Conservation (phyloP, 1,139 yeast species). For the Yamadazyma triangularis region DNA sequence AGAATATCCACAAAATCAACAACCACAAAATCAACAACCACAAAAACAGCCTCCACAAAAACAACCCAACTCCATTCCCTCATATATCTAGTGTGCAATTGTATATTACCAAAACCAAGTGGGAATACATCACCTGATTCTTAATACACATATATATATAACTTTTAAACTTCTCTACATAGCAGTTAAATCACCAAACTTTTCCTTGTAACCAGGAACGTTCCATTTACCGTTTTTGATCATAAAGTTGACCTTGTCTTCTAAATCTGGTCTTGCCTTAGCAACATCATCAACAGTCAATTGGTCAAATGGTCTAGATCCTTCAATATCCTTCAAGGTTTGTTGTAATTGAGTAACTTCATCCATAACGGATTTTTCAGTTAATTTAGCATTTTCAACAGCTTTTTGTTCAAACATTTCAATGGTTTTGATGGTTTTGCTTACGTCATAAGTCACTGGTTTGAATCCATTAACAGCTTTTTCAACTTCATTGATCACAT, state of each 20-base stretch:
- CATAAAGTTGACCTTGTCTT: constrained; percentile 92
- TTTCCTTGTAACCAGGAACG: constrained; percentile 97
- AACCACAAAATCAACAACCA: too few relatives aligned
- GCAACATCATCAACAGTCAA: constrained; percentile 93
- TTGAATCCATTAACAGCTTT: constrained; percentile 67
- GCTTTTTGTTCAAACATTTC: constrained; percentile 95
- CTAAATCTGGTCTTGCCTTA: constrained; percentile 95
- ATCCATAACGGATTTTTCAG: constrained; percentile 82
- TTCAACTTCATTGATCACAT: constrained; percentile 79
- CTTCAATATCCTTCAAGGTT: constrained; percentile 89
- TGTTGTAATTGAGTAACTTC: constrained; percentile 83
- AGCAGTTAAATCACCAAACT: constrained; percentile 92
- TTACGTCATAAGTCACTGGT: constrained; percentile 81
- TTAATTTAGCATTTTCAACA: constrained; percentile 88
- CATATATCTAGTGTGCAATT: too few relatives aligned
- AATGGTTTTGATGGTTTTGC: constrained; percentile 87
- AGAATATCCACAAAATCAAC: too few relatives aligned
- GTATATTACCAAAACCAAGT: too few relatives aligned
- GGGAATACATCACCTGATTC: too few relatives aligned
- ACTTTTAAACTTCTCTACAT: too few relatives aligned
- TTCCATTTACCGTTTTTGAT: constrained; percentile 97
- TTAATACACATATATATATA: too few relatives aligned
- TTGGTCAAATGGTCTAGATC: constrained; percentile 97
- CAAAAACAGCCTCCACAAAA: background rate
- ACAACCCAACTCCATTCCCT: background rate